Conservation (phyloP, 2,329 filamentous ascomycete species). For the Stachybotrys echinatus region DNA sequence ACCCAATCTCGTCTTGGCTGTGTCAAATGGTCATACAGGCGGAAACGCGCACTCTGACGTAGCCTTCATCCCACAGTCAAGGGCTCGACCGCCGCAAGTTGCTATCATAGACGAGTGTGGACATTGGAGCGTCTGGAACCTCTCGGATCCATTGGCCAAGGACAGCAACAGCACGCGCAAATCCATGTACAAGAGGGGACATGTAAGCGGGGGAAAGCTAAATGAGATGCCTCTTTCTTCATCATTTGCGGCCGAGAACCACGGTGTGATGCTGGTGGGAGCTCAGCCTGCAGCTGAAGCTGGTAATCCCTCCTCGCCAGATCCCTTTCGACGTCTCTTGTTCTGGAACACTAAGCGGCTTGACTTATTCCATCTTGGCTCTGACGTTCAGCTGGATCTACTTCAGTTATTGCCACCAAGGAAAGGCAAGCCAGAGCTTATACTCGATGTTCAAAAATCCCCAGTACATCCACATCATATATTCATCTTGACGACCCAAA, state of each 20-base stretch:
- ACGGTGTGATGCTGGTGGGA: conserved; percentile 39
- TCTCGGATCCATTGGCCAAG: conserved; percentile 29
- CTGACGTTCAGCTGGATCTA: conserved; percentile 19
- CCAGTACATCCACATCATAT: conserved; percentile 41
- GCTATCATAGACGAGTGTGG: conserved; percentile 61
- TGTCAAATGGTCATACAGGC: conserved; percentile 49
- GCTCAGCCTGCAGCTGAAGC: background rate
- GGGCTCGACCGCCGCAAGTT: conserved; percentile 51
- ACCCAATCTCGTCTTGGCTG: conserved; percentile 46
- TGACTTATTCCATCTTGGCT: conserved; percentile 29
- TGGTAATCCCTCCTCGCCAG: background rate
- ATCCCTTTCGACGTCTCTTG: background rate
- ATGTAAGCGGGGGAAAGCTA: conserved; percentile 34
- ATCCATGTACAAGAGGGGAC: conserved; percentile 32
- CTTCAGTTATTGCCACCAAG: conserved; percentile 18
- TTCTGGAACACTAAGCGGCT: conserved; percentile 29
- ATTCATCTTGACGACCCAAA: conserved; percentile 53
- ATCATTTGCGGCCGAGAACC: conserved; percentile 25
- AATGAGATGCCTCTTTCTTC: conserved; percentile 23
- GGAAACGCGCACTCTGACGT: conserved; percentile 56
- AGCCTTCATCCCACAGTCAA: conserved; percentile 52
- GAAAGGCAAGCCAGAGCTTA: conserved; percentile 25
- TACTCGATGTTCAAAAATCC: conserved; percentile 52
- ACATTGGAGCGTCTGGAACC: conserved; percentile 64
- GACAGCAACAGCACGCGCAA: background rate